Percentiles rank a stretch among this genome's conserved stretches.
Evolutionary conservation across 495 filamentous ascomycete species (phyloP).

Genomic region (Aspergillus wentii): DNA sequence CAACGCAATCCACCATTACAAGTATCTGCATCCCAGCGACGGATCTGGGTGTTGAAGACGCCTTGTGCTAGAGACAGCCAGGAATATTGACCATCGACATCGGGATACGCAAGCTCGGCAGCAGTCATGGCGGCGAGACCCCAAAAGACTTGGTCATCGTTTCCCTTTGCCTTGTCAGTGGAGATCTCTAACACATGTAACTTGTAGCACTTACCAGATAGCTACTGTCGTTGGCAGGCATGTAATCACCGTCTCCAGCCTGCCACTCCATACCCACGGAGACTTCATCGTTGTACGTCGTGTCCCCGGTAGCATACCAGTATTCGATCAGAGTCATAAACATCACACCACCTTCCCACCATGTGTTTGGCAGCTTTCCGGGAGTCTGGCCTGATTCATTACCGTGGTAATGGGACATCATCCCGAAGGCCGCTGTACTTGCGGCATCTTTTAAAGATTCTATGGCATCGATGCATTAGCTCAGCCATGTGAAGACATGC

Average conservation of each 20-base stretch:
- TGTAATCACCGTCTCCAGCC: slow-evolving; percentile 53
- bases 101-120: slow-evolving; percentile 57
- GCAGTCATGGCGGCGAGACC: slow-evolving; percentile 64
- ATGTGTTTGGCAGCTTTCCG: slow-evolving; percentile 47
- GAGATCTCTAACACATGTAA: slow-evolving; percentile 1
- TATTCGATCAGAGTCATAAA: slow-evolving; percentile 67
- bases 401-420: slow-evolving; percentile 62
- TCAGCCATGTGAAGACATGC: neutral
- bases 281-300: slow-evolving; percentile 53
- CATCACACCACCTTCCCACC: slow-evolving; percentile 69
- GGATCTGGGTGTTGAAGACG: slow-evolving; percentile 62
- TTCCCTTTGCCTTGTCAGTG: slow-evolving; percentile 35
- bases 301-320: slow-evolving; percentile 61
- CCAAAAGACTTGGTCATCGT: slow-evolving; percentile 69
- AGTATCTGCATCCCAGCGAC: slow-evolving; percentile 45
- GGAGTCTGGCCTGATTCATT: slow-evolving; percentile 52
- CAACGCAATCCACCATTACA: slow-evolving; percentile 47
- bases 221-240: slow-evolving; percentile 55
- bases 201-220: slow-evolving; percentile 17
- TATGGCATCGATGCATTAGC: slow-evolving; percentile 16
- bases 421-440: slow-evolving; percentile 48
- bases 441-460: slow-evolving; percentile 63
- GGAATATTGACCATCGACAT: slow-evolving; percentile 47
- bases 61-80: slow-evolving; percentile 71
- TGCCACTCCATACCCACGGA: slow-evolving; percentile 54